Conservation (phyloP, 768 basidiomycete genomes). For the Leccinum broughii region DNA sequence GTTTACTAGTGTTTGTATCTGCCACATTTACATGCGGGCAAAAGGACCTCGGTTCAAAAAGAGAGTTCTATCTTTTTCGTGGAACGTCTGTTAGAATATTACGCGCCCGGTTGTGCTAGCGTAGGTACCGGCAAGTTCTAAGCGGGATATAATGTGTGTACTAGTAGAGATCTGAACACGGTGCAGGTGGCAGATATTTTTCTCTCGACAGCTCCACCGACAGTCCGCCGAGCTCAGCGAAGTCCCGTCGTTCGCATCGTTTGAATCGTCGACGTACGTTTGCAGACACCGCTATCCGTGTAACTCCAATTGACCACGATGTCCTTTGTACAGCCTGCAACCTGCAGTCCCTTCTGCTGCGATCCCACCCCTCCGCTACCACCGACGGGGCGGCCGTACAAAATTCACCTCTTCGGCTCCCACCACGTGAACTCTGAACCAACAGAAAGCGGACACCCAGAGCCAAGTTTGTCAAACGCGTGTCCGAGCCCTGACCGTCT, state of each 20-base stretch:
- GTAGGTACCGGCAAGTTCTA: conserved; percentile 3
- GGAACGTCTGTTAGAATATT: neutral
- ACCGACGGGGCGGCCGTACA: conserved; percentile 16
- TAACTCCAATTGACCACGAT: conserved; percentile 28
- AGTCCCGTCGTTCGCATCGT: conserved; percentile 20
- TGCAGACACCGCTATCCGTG: conserved; percentile 18
- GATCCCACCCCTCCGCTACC: conserved; percentile 22
- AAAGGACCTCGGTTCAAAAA: no score
- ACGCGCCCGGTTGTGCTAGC: neutral
- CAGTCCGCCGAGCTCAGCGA: conserved; percentile 41
- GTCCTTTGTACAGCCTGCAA: conserved; percentile 14
- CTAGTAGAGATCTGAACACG: conserved; percentile 30
- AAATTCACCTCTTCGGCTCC: conserved; percentile 32
- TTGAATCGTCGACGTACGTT: conserved; percentile 26
- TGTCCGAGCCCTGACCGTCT: conserved; percentile 35
- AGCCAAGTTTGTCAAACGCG: conserved; percentile 38
- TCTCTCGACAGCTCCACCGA: conserved; percentile 26
- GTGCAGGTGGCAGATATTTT: conserved; percentile 22
- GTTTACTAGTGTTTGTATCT: conserved; percentile 22
- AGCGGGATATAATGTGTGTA: neutral
- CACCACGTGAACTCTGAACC: conserved; percentile 35
- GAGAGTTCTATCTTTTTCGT: no score
- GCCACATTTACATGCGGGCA: conserved; percentile 6
- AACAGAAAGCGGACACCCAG: conserved; percentile 32
- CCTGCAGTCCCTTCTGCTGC: conserved; percentile 3